Base-by-base conservation (phyloP, 805 yeast species). In the Yamadazyma akitaensis region DNA sequence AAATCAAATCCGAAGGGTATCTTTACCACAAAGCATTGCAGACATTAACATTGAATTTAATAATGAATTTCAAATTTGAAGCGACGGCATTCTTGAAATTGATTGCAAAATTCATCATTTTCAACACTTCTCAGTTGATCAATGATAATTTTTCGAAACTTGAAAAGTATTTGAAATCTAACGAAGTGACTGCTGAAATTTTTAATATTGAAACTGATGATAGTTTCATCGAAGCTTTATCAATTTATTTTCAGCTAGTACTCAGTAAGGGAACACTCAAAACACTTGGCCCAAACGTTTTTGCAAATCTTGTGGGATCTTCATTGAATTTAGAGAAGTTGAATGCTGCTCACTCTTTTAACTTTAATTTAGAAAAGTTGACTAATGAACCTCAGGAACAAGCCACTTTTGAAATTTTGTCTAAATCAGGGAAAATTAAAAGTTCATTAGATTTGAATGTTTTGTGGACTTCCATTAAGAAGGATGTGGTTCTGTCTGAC, bases 1-100 rank as follows among this genome's bases (percentile, higher is more conserved):
- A 70, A 40, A 54, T 56, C 16, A 53, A 53, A 14, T 57, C 72
- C 5, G 85, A 81, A 53, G 85, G 82, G 12, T 77, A 70, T 3
- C 62, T 89, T 5, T 76, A 73, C 47, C 75, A 79, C 45, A 72
- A 61, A 0, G 61, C 77, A 2, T 51, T 73, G 9, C 88, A 84
- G 53, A 73, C 83, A 0, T 61, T 81, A 30, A 72, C 75, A 49
- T 58, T 85, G 44, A 68, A 70, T 44, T 55, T 80, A 7, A 48
- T 82, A 28, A 59, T 75, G 13, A 66, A 70, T 51, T 61, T 75
- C 35, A 61, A 73, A 36, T 48, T 61, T 7, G 52, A 37, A 12
- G 26, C 45, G 1, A 49, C 58, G 9, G 43, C 53, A 3, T 54
- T 75, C 31, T 48, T 57, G 17, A 51, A 59, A 0, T 53, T 68